phyloP scores from a whole-genome alignment of 2,329 filamentous ascomycete species.

The Trichoderma aggressivum region DNA sequence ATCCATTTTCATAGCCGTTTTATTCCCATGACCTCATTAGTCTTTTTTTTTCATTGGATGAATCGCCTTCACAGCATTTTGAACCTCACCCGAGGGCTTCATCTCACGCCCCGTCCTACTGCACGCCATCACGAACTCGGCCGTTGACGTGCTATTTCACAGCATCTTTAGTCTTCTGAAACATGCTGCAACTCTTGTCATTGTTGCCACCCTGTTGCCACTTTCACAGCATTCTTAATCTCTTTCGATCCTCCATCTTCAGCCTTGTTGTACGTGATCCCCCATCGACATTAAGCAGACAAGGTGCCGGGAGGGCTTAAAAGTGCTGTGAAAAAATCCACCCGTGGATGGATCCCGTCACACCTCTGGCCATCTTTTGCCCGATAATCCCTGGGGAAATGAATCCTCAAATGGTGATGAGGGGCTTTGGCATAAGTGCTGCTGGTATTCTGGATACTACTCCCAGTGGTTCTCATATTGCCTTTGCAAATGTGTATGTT shows the following conservation, averaged over 20 bases:
- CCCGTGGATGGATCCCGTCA: too few species aligned
- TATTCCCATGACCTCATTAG: too few species aligned
- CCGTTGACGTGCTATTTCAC: background rate
- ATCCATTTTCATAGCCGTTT: too few species aligned
- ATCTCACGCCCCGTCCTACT: background rate
- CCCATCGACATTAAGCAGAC: accelerated
- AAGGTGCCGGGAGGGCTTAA: background rate
- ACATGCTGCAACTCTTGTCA: background rate
- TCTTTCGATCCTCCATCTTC: background rate
- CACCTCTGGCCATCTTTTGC: too few species aligned
- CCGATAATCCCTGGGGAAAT: too few species aligned
- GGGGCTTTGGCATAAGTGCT: too few species aligned
- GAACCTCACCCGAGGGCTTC: background rate
- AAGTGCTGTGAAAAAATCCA: background rate
- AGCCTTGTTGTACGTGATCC: accelerated
- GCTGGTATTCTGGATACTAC: too few species aligned
- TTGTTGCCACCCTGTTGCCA: background rate
- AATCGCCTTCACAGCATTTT: background rate
- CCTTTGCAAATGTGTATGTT: too few species aligned
- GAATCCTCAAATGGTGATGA: too few species aligned
- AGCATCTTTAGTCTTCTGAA: background rate
- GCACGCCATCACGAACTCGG: background rate
- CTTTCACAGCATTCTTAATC: background rate
- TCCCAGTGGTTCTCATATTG: too few species aligned
- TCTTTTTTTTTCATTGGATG: too few species aligned